Base-by-base conservation (phyloP, 2,329 filamentous ascomycete species). In the Hirsutella thompsonii region DNA sequence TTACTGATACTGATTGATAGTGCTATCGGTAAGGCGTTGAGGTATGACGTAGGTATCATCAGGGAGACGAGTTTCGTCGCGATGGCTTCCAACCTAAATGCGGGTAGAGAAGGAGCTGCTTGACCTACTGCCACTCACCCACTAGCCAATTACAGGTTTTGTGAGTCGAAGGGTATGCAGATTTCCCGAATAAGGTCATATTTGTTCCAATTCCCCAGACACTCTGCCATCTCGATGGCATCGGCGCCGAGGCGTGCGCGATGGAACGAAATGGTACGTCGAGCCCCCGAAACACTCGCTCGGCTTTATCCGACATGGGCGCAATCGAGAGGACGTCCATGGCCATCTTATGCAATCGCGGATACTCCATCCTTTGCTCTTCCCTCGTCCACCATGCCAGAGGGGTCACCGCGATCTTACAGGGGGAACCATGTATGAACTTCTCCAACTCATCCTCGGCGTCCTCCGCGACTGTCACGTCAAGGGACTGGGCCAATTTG, bases 221-320 rank as follows among this genome's bases (percentile, higher is more conserved):
- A 45, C 40, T 45, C 40, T 13, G 38, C 38, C 36, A 40, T 45
- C 40, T 45, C 30, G 39, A 45, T 45, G 9, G 35, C 42, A 8
- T 45, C 43, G 20, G 38, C 38, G 32, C 36, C 34, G 3, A 42
- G 39, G 19, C 37, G 35, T 39, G 40, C 41, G 36, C 37, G 39
- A 21, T 45, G 21, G 26, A 26, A 45, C 16, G 38, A 45, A 37
- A 42, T 18, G 37, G 34, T 40, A 40, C 35, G 43, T 28, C 37
- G 36, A 35, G 43, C 33, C 23, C 37, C 26, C 10, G 37, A 42
- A 20, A 42, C 21, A 42, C 41, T 13, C 36, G 19, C 36, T 42
- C 41, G 13, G 41, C 29, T 23, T 42, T 39, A 21, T 42, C 41
- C 29, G 36, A 39, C 41, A 42, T 42, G 20, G 41, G 41, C 37